Evolutionary conservation across 345 rosid genomes (phyloP).

Genomic region (Crucihimalaya himalaica): DNA sequence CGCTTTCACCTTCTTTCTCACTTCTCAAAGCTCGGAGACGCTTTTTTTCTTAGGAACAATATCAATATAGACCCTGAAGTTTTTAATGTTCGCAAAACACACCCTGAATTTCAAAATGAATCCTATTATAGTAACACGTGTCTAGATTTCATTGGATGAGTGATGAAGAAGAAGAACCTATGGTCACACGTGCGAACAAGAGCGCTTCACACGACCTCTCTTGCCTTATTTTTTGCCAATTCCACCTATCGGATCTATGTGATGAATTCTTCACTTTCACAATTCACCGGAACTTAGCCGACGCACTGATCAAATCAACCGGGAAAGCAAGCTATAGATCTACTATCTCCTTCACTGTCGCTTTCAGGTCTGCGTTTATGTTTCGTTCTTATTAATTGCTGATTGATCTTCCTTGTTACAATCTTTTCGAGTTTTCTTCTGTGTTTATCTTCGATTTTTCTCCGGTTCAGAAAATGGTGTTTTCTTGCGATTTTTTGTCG

Average conservation of each 20-base stretch:
- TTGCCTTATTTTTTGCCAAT: not conserved
- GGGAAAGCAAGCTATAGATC: slow-evolving; percentile 14
- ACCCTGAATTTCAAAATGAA: not conserved
- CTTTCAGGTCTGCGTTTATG: slow-evolving; percentile 19
- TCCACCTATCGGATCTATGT: not conserved
- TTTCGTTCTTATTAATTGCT: not conserved
- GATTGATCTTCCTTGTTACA: slow-evolving; percentile 10
- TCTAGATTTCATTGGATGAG: not conserved
- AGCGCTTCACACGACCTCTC: slow-evolving; percentile 19
- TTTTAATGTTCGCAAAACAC: not conserved
- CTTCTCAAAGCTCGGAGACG: not conserved
- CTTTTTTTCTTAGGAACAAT: not conserved
- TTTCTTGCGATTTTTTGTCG: not conserved
- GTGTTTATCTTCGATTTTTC: slow-evolving; percentile 15
- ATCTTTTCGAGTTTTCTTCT: not conserved
- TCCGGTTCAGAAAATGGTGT: not conserved
- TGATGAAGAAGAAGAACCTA: slow-evolving; percentile 9
- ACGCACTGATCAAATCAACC: slow-evolving; percentile 24
- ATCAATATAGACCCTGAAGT: not conserved
- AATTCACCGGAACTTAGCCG: slow-evolving; percentile 29
- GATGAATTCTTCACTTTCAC: not conserved
- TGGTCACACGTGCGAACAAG: slow-evolving; percentile 30
- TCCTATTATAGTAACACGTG: not conserved
- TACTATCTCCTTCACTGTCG: not conserved
- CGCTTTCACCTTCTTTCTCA: slow-evolving; percentile 11